Evolutionary conservation across 2,329 filamentous ascomycete species (phyloP), one percentile per base, ranked within the genome.

Genomic region (Diaporthe eres): DNA sequence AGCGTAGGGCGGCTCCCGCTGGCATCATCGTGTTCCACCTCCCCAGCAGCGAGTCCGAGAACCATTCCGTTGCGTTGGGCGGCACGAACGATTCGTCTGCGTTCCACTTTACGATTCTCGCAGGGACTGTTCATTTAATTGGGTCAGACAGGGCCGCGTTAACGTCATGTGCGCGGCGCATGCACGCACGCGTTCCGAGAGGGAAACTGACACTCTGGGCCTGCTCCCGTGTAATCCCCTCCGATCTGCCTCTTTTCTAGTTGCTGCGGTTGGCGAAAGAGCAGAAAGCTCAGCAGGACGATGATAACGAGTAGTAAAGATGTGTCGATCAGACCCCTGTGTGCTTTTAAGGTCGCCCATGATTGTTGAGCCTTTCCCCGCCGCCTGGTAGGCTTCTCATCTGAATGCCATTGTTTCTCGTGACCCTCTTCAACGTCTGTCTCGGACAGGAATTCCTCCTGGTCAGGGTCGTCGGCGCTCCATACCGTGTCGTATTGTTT

Each of bases 1-100:
- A 72, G 17, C 72, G 72, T 12, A 63, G 60, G 28, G 75, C 65
- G 58, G 65, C 57, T 51, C 55, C 55, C 44, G 58, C 63, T 7
- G 85, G 85, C 83, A 87, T 82, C 13, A 87, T 71, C 9, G 83
- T 81, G 71, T 84, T 85, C 85, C 85, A 86, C 60, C 79, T 81
- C 7, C 78, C 80, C 42, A 86, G 76, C 0, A 84, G 82, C 47
- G 84, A 77, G n/a, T 85, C 79, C 34, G 79, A 81, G 65, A 85
- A 85, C 77, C 85, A 86, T n/a, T 84, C 83, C 12, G 82, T 80
- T 4, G 83, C 82, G 60, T 84, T 82, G 17, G 83, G 82, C 4
- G 85, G 85, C 28, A 84, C 84, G 74, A 85, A 86, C 6, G 84
- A 82, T 61, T 82, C 78, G 74, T 87, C 84, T 17, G 82, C 80